Evolutionary conservation across 1,284 basidiomycete genomes (phyloP), one percentile per base, ranked within the genome.

Genomic region (Heterobasidion parviporum): DNA sequence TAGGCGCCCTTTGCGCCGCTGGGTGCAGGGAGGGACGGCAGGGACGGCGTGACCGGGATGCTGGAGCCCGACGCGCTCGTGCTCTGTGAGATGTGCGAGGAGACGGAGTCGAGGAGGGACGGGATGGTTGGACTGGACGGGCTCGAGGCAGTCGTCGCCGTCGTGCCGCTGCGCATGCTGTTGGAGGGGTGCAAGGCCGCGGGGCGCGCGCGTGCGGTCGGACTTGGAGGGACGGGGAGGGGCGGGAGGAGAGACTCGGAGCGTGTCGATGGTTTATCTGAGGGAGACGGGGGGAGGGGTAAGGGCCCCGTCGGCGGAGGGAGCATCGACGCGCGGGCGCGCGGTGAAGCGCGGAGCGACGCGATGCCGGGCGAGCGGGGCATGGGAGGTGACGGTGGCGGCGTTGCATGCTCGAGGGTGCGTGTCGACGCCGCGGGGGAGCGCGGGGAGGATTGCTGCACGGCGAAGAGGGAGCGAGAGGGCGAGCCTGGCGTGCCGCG

Each of bases 111-210:
- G 14, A 58, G 6, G 9, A 60, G 50, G 6, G 56, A 50, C 6
- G 60, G 60, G 15, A 57, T 12, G 5, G 60, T 56, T 8, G 56
- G 56, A 44, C 59, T 60, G 16, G 54, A 47, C n/a, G n/a, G 26
- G 46, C 12, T 10, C 14, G 46, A 15, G 46, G 46, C 8, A 6
- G 16, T 32, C 10, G 46, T 10, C 14, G 14, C 3, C 14, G 14
- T 16, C 12, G 16, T 16, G 3, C 18, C 14, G n/a, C 12, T 47
- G 18, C 10, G 46, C 16, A 16, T 47, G 46, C n/a, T 16, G 46
- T 47, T 47, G 14, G 26, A 32, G 10, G 46, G n/a, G 18, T 47
- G 16, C 18, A 32, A 47, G 26, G 14, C n/a, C 16, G 46, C 18
- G 9, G 26, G 26, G 46, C 16, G 41, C 41, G 41, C 12, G 3